Evolutionary conservation across 2,329 filamentous ascomycete genomes (phyloP).

Genomic region (Diaporthe amygdali): DNA sequence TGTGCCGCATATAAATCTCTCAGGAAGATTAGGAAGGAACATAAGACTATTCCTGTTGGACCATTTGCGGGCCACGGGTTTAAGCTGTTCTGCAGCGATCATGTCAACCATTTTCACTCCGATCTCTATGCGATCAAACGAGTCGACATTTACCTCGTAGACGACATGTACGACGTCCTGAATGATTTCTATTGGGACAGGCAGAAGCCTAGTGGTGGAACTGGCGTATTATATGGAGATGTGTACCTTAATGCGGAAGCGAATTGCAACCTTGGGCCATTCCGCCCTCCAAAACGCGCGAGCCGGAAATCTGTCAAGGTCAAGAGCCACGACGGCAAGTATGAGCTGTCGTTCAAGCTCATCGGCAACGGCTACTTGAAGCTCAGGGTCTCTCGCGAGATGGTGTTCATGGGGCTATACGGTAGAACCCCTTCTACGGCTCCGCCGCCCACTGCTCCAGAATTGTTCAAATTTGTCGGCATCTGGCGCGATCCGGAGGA

Average conservation of each 20-base stretch:
- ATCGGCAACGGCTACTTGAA: not conserved
- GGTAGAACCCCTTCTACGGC: not conserved
- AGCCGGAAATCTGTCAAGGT: not conserved
- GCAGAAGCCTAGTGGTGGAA: not conserved
- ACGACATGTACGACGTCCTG: not conserved
- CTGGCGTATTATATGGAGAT: not conserved
- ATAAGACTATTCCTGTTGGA: not conserved
- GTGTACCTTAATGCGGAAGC: not conserved
- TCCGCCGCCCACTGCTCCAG: not conserved
- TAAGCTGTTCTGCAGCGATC: not conserved
- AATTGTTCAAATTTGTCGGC: not conserved
- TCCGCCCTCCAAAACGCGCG: not conserved
- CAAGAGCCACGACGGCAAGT: not conserved
- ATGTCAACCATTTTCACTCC: not conserved
- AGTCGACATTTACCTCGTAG: not conserved
- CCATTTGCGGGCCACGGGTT: not conserved
- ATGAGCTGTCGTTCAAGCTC: not conserved
- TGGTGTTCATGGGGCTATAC: not conserved
- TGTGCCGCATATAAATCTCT: not conserved
- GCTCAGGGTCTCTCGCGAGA: not conserved
- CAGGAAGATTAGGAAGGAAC: not conserved
- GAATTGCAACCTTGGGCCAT: not conserved
- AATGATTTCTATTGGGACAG: not conserved
- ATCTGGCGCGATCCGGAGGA: not conserved
- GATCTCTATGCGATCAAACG: not conserved